Conservation (phyloP, 2,329 filamentous ascomycete species). For the Neofusicoccum cordaticola region DNA sequence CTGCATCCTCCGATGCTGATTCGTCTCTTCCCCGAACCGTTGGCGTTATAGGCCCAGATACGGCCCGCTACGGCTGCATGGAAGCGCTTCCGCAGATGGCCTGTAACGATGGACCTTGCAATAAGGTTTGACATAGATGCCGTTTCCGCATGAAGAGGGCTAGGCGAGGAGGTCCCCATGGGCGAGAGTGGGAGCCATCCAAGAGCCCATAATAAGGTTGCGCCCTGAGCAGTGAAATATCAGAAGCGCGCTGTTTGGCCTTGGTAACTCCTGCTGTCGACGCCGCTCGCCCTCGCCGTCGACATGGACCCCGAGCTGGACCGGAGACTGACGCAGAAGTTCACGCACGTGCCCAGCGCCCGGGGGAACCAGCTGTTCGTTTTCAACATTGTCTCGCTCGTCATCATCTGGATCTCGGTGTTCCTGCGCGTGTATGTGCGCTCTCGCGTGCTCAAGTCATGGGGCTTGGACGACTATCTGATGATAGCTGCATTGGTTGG, state of each 20-base stretch:
- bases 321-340: background rate
- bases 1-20: background rate
- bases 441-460: background rate
- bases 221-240: background rate
- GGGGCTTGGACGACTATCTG: background rate
- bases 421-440: slow-evolving; percentile 3
- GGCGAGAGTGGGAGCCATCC: background rate
- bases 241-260: background rate
- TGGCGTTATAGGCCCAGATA: background rate
- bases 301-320: background rate
- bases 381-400: background rate
- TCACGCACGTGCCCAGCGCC: background rate
- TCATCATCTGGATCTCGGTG: background rate
- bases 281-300: background rate
- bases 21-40: background rate
- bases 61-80: background rate
- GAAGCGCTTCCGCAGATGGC: background rate
- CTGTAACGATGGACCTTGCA: background rate
- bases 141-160: background rate
- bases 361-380: background rate
- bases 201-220: background rate
- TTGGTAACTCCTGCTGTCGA: background rate
- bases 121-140: background rate
- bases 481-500: background rate
- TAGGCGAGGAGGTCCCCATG: background rate